Conservation (phyloP, 192 early-diverging fungal species). For the Dissophora ornata region DNA sequence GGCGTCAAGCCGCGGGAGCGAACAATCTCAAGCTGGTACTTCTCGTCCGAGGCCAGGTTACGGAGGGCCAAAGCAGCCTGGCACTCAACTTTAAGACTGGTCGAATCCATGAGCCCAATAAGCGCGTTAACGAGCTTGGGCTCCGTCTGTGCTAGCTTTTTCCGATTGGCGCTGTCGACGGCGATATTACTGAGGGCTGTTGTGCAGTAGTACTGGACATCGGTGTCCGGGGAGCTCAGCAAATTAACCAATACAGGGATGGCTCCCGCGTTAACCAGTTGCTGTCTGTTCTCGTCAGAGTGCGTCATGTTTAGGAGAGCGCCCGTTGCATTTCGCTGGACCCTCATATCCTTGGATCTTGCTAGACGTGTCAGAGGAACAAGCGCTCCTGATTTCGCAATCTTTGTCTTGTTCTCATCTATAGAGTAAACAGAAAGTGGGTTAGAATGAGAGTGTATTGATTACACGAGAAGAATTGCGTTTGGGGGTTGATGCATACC, state of each 20-base stretch:
- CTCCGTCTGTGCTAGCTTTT: conserved; percentile 77
- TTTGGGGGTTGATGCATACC: conserved; percentile 58
- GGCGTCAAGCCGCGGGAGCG: conserved; percentile 78
- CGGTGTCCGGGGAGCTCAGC: conserved; percentile 79
- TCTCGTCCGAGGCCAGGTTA: conserved; percentile 88
- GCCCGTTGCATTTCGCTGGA: conserved; percentile 91
- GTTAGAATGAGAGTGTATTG: too few species aligned
- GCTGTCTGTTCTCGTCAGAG: conserved; percentile 83
- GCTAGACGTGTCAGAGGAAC: conserved; percentile 79
- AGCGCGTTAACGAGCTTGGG: conserved; percentile 78
- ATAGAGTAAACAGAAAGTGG: neutral
- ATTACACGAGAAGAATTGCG: too few species aligned
- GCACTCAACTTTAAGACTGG: conserved; percentile 85
- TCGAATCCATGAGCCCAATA: conserved; percentile 81
- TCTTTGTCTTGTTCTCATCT: conserved; percentile 91
- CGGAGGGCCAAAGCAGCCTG: conserved; percentile 89
- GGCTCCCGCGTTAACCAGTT: conserved; percentile 84
- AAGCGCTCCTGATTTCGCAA: conserved; percentile 86
- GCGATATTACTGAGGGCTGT: conserved; percentile 92
- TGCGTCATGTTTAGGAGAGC: conserved; percentile 95
- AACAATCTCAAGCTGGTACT: conserved; percentile 88
- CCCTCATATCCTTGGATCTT: conserved; percentile 82
- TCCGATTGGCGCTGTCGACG: conserved; percentile 77
- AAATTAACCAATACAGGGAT: conserved; percentile 85
- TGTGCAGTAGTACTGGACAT: conserved; percentile 91